Base-by-base conservation (phyloP, 2,329 filamentous ascomycete genomes). In the Monosporascus sp. region DNA sequence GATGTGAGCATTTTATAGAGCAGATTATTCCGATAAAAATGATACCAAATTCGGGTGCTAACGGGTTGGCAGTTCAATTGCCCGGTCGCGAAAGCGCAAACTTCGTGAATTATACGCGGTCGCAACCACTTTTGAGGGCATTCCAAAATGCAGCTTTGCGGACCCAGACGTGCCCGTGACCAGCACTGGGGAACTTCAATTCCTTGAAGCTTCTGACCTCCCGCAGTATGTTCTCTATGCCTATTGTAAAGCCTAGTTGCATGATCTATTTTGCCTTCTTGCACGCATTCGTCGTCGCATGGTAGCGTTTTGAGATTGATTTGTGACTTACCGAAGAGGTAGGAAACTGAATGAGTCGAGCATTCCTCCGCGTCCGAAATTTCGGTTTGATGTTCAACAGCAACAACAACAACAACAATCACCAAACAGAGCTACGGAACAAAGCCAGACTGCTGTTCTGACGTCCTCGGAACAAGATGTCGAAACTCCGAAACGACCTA, bases 21-120 rank as follows among this genome's bases (percentile, higher is more conserved):
- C 73, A 61, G 62, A 68, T 69, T 77, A 75, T 76, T 76, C 73
- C 75, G 75, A 78, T 77, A 63, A 66, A 62, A 70, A 72, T 62
- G 69, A 75, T 81, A 61, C 68, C 52, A 63, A 65, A 73, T 75
- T 74, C 50, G 66, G 56, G 53, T 78, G 66, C 72, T 83, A 59
- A 82, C 68, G 41, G 24, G 58, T 57, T 62, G 55, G 6, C 69
- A 88, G 85, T 75, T 79, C 82, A 82, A 86, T 87, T 81, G 83
- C 88, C 79, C 82, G 81, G 74, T 90, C 88, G 80, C 88, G 90
- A 74, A 94, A 95, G 83, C 86, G 90, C 73, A 95, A 95, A 80
- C 82, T 96, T 71, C 87, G 87, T 71, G 88, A 94, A 77, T 82
- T 96, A 66, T 96, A 88, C 78, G 81, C 82, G 64, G 83, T 89